These are phyloP conservation scores for Fusarium multiceps DNA, from an alignment of 2,329 filamentous ascomycete species.

Conservation along the genomic window DNA sequence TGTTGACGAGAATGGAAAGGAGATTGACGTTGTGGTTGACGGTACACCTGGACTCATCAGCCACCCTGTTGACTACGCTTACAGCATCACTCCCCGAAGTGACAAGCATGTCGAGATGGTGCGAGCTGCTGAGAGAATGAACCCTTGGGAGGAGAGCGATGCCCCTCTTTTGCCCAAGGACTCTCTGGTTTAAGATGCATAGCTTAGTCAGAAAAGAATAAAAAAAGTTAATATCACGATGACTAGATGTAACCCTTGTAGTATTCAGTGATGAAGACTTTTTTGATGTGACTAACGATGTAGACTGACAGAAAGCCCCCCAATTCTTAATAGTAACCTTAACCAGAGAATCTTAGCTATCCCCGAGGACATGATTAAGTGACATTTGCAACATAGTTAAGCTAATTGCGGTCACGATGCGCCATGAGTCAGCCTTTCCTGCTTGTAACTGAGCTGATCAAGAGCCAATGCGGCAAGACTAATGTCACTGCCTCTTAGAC, in stretches of 20 bases:
- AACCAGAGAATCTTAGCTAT: neutral
- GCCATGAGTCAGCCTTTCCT: too few relatives aligned
- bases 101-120: conserved; percentile 31
- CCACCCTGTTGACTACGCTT: conserved; percentile 30
- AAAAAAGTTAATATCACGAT: neutral
- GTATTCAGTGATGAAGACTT: rapidly evolving
- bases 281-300: neutral
- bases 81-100: conserved; percentile 37
- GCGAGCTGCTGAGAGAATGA: conserved; percentile 24
- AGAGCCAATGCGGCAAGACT: neutral
- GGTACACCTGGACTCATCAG: conserved; percentile 33
- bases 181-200: neutral
- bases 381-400: neutral
- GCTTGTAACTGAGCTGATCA: neutral
- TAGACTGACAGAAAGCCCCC: neutral
- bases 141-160: conserved; percentile 43
- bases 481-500: rapidly evolving
- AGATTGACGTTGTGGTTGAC: conserved; percentile 34
- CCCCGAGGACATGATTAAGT: neutral
- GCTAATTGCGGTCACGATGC: too few relatives aligned
- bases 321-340: rapidly evolving
- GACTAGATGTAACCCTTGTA: neutral
- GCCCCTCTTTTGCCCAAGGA: conserved; percentile 14
- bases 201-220: neutral
- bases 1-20: conserved; percentile 30